Base-by-base conservation (phyloP, 2,329 filamentous ascomycete species). In the Paradendryphiella salina region DNA sequence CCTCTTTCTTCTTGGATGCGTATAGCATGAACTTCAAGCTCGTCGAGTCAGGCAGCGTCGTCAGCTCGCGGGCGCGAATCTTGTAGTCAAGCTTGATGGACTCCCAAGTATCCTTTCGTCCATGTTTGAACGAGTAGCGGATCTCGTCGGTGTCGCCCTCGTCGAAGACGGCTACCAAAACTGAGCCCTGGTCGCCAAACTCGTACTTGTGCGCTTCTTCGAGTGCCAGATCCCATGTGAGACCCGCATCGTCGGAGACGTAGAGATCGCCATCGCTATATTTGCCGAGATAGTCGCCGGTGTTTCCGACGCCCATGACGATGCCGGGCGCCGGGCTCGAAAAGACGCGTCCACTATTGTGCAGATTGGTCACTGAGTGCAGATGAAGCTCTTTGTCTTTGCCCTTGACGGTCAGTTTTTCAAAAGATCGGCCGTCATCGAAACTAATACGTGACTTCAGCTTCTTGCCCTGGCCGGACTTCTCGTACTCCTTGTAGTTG, bases 281-380 rank as follows among this genome's bases (percentile, higher is more conserved):
- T 5, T 79, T 74, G 54, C 85, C 82, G 5, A 99, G 80, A 44
- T 81, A 77, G 15, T 88, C 83, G 44, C 95, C 94, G 4, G 84
- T 90, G 71, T 99, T 99, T 50, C 94, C 94, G 43, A 96, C 85
- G 13, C 88, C 95, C 89, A 99, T 95, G 15, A 96, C 84, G 49
- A 99, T 80, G 6, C 94, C 95, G 2, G 94, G 93, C 0, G 94
- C 93, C 1, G 90, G 89, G 65, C 92, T 97, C 1, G 93, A 96
- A 72, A 93, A 99, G 35, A 97, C 86, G 11, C 88, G 85, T 1
- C 94, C 94, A 32, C 86, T 79, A 67, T 96, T 96, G 52, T 83
- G 82, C 33, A 92, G 79, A 48, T 94, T 84, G 1, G 93, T 96
- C 52, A 97, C 86, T 0, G 93, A 97, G 73, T 99, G 94, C 6